These are phyloP conservation scores for Stephania japonica DNA, from an alignment of 164 flowering plant species.

Conservation along the genomic window DNA sequence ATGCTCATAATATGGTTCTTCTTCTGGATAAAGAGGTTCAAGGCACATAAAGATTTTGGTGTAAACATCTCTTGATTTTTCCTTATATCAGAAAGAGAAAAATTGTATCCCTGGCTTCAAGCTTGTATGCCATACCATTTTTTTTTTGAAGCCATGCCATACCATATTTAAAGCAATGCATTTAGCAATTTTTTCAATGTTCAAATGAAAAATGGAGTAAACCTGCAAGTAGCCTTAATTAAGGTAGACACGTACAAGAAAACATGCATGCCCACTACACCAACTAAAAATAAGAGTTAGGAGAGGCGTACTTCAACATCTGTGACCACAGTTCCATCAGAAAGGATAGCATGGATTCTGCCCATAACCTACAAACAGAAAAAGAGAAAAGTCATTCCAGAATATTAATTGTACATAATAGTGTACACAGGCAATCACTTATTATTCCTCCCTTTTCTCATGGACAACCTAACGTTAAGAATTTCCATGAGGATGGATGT, in stretches of 20 bases:
- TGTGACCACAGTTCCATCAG: constrained; percentile 85
- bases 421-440: background rate
- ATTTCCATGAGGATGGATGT: background rate
- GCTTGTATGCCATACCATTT: background rate
- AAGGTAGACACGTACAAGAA: background rate
- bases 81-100: background rate
- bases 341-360: constrained; percentile 75
- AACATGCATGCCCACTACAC: background rate
- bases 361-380: constrained; percentile 71
- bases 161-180: background rate
- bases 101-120: background rate
- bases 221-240: background rate
- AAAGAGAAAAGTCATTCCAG: constrained; percentile 5
- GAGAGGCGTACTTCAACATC: constrained; percentile 60
- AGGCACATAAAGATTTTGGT: no score
- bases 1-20: no score
- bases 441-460: background rate
- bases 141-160: no score
- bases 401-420: background rate
- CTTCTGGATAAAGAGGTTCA: no score
- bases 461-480: background rate
- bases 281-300: background rate
- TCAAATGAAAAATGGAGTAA: background rate
- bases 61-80: background rate
- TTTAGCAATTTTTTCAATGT: background rate